A percentile compares a stretch with the other conserved stretches of the same genome.
These are phyloP conservation scores for Phytophthora sp. DNA, from an alignment of 352 stramenopile species.

Conservation along the genomic window DNA sequence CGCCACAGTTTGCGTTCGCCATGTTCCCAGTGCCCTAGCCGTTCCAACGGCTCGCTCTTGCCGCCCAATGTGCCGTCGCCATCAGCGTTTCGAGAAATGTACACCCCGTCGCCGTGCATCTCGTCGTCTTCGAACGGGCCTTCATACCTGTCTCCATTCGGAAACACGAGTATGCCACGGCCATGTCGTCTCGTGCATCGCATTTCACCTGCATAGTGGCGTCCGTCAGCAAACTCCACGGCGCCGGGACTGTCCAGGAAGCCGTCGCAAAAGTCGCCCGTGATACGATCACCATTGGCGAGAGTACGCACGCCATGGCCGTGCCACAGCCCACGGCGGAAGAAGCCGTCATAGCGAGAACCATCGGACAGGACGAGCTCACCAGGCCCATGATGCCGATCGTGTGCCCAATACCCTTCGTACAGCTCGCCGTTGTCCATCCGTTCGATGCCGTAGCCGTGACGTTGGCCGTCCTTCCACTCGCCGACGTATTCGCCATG, in stretches of 20 bases:
- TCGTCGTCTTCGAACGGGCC: constrained; percentile 87
- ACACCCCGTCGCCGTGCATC: constrained; percentile 86
- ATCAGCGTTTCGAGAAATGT: constrained; percentile 41
- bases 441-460: constrained; percentile 85
- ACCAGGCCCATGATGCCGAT: constrained; percentile 72
- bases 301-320: constrained; percentile 69
- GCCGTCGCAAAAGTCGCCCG: constrained; percentile 60
- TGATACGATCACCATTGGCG: constrained; percentile 62
- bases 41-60: constrained; percentile 62
- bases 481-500: constrained; percentile 82
- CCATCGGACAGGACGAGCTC: constrained; percentile 72
- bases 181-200: constrained; percentile 69
- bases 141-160: constrained; percentile 91
- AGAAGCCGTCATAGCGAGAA: constrained; percentile 71
- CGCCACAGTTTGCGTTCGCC: constrained; percentile 74
- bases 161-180: constrained; percentile 80
- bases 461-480: constrained; percentile 79
- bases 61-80: constrained; percentile 22
- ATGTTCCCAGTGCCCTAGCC: constrained; percentile 63
- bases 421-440: constrained; percentile 78
- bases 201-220: constrained; percentile 75
- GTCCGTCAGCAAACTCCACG: constrained; percentile 73
- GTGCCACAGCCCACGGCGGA: constrained; percentile 77
- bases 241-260: constrained; percentile 62
- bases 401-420: constrained; percentile 77